A percentile compares a stretch with the other conserved stretches of the same genome.
phyloP scores from a whole-genome alignment of 768 basidiomycete species.

The Lactarius sanguifluus region DNA sequence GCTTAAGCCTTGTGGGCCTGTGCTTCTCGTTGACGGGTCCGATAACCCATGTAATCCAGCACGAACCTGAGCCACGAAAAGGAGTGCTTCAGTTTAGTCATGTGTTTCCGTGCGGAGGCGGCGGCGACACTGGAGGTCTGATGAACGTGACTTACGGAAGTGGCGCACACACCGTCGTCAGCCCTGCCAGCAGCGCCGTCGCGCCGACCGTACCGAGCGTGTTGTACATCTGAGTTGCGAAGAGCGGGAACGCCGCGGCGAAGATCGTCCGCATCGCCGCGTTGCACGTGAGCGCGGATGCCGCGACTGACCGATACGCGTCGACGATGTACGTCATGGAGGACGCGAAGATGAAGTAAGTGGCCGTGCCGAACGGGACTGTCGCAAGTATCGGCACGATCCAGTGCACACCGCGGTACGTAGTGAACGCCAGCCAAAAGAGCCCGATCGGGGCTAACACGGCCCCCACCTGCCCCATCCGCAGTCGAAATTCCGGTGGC shows the following conservation, averaged over 20 bases:
- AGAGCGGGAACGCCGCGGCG: slow-evolving; percentile 44
- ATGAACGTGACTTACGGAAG: slow-evolving; percentile 47
- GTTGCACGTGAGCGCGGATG: slow-evolving; percentile 70
- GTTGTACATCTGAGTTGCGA: slow-evolving; percentile 41
- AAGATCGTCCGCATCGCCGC: slow-evolving; percentile 43
- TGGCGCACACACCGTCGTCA: slow-evolving; percentile 40
- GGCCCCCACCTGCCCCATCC: slow-evolving; percentile 67
- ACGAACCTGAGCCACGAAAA: slow-evolving; percentile 9
- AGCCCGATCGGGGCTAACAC: slow-evolving; percentile 60
- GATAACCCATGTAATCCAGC: not conserved
- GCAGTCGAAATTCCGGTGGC: slow-evolving; percentile 64
- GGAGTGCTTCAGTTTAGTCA: not conserved
- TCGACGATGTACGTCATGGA: slow-evolving; percentile 61
- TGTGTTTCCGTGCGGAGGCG: not conserved
- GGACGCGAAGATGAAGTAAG: slow-evolving; percentile 64
- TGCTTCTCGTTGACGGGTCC: not conserved
- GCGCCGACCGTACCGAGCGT: slow-evolving; percentile 40
- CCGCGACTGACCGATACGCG: slow-evolving; percentile 51
- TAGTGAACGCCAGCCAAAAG: slow-evolving; percentile 58
- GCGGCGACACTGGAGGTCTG: not conserved
- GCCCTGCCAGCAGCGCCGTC: slow-evolving; percentile 42
- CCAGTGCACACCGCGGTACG: slow-evolving; percentile 48
- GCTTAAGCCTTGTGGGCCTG: slow-evolving; percentile 3
- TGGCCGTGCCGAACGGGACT: slow-evolving; percentile 52
- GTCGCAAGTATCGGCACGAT: slow-evolving; percentile 48